Evolutionary conservation across 768 basidiomycete genomes (phyloP).

Genomic region (Gymnopilus dilepis): DNA sequence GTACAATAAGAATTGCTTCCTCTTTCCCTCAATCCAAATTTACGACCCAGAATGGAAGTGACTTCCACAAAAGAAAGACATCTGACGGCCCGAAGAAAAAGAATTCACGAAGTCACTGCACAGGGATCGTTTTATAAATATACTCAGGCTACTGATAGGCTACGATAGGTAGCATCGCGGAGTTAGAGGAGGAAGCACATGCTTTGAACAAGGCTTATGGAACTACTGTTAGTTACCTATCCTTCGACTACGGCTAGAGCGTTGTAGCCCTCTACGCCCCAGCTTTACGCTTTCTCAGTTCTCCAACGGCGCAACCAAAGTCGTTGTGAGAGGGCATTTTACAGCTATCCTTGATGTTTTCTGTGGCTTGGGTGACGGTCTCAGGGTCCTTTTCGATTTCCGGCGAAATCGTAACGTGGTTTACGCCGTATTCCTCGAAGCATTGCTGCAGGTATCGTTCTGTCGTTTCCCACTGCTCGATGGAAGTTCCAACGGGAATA

Average conservation of each 20-base stretch:
- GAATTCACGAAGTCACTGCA: too few relatives aligned
- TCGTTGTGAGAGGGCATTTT: slow-evolving; percentile 43
- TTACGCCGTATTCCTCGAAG: slow-evolving; percentile 57
- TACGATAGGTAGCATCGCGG: not conserved
- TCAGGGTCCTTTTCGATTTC: slow-evolving; percentile 45
- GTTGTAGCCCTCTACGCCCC: not conserved
- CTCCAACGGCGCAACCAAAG: slow-evolving; percentile 48
- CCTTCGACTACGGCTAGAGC: not conserved
- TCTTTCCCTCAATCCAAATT: not conserved
- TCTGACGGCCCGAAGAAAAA: not conserved
- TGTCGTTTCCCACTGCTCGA: slow-evolving; percentile 56
- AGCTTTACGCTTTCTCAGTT: slow-evolving; percentile 41
- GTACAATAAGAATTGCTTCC: slow-evolving; percentile 1
- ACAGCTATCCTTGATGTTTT: slow-evolving; percentile 36
- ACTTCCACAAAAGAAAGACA: slow-evolving; percentile 5
- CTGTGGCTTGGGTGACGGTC: slow-evolving; percentile 34
- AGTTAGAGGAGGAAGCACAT: slow-evolving; percentile 4
- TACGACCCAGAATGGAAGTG: slow-evolving; percentile 2
- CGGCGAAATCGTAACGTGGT: slow-evolving; percentile 60
- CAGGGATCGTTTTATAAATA: not conserved
- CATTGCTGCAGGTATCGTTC: slow-evolving; percentile 55
- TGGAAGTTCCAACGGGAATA: slow-evolving; percentile 49
- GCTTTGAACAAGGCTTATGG: not conserved
- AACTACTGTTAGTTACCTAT: too few relatives aligned
- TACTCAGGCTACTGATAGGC: not conserved